Base-by-base conservation (phyloP, 495 filamentous ascomycete species). In the Penicillium soppii region DNA sequence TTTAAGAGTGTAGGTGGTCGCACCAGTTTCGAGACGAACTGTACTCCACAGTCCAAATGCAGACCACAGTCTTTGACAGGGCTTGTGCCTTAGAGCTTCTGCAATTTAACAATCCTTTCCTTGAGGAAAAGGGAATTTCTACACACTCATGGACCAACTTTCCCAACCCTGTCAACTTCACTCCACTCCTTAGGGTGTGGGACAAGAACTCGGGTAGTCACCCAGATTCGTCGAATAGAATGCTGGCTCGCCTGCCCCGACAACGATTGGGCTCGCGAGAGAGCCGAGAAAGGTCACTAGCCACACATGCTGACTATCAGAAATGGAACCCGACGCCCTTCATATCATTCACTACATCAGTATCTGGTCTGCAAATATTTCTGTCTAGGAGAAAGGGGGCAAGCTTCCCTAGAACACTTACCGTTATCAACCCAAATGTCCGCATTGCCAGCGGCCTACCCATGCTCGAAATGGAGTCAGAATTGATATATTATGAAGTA, bases 391-490 rank as follows among this genome's bases (percentile, higher is more conserved):
- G 33, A 7, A 36, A 36, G 10, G n/a, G n/a, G n/a, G n/a, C n/a
- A n/a, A 16, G 33, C 10, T 36, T 36, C 33, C 10, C 33, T 36
- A 16, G 35, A 49, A 38, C 33, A 29, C 45, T 48, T 20, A 39
- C 33, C 1, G 45, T 13, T 36, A 29, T 39, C 4, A 48, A 39
- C 39, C 45, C 45, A 16, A 48, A 39, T 13, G 45, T 48, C 27
- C 45, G 45, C 4, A n/a, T 38, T 33, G 45, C 21, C 3, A 1
- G 20, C 2, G 45, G 45, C 2, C 13, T 39, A 48, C 45, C 45
- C 0, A 29, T 48, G 20, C 6, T 48, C 21, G 17, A 38, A 21
- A 25, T 36, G 44, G 44, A 47, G 5, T 21, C 29, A 23, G 35
- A 36, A 25, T 16, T 47, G 44, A 47, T 8, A 25, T 38, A 47